phyloP scores from a whole-genome alignment of 2,329 filamentous ascomycete genomes.

The Aspergillus transmontanensis region DNA sequence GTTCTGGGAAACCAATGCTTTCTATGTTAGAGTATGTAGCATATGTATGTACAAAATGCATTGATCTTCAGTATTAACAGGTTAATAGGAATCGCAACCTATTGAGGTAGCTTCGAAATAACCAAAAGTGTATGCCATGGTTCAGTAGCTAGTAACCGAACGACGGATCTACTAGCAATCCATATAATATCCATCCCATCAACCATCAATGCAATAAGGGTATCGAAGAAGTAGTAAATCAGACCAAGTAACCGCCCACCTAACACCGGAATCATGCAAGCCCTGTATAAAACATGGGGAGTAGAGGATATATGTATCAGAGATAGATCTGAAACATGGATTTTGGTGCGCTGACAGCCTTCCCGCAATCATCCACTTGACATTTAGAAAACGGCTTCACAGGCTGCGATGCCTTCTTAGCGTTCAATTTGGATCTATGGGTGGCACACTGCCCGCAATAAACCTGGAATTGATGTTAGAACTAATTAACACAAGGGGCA shows the following conservation, averaged over 20 bases:
- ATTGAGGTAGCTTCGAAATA: background rate
- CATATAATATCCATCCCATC: constrained; percentile 5
- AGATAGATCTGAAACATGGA: constrained; percentile 52
- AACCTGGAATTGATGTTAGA: constrained; percentile 36
- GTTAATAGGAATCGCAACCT: background rate
- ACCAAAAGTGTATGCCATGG: background rate
- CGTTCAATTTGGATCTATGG: constrained; percentile 40
- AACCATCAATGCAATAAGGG: constrained; percentile 18
- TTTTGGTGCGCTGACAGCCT: constrained; percentile 39
- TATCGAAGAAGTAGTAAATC: constrained; percentile 20
- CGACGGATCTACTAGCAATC: background rate
- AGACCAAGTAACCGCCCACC: constrained; percentile 2
- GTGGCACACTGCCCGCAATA: constrained; percentile 52
- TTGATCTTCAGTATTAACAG: constrained; percentile 3
- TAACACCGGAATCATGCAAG: constrained; percentile 10
- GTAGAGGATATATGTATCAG: constrained; percentile 27
- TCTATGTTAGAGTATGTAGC: constrained; percentile 26
- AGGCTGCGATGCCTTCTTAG: constrained; percentile 35
- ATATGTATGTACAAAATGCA: constrained; percentile 28
- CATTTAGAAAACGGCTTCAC: constrained; percentile 48
- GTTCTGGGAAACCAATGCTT: constrained; percentile 16
- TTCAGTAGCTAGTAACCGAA: background rate
- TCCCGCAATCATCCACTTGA: constrained; percentile 45
- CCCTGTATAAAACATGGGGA: constrained; percentile 4
- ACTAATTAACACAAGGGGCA: constrained; percentile 6